Base-by-base conservation (phyloP, 2,329 filamentous ascomycete genomes). In the Thelonectria olida region DNA sequence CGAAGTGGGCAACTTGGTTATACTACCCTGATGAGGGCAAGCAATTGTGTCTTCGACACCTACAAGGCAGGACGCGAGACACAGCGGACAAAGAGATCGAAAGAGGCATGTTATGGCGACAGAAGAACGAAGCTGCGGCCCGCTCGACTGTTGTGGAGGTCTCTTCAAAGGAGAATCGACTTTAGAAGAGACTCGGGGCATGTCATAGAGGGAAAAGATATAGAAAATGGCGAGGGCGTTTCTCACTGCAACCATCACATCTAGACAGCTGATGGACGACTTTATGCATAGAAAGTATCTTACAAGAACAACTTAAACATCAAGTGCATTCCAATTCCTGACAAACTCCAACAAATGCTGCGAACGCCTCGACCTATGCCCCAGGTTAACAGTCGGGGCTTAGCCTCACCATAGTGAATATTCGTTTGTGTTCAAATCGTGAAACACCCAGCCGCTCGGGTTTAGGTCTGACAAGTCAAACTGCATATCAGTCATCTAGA, bases 1-100 rank as follows among this genome's bases (percentile, higher is more conserved):
- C 63, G 2, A 81, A 81, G 61, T 87, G 84, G 84, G 84, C 82
- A 0, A 84, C 79, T 31, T 87, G 84, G 84, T 73, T 86, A 17
- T 86, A 84, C 63, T 84, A 84, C 34, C 84, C 84, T 0, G 77
- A 79, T 2, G 73, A 81, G 3, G 84, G 82, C 1, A 78, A 70
- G 53, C 65, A 70, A 45, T 63, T 83, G 5, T 86, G 84, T 49
- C 61, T 87, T 45, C 74, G 79, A 44, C 84, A 87, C 61, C 74
- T 86, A 0, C 78, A 85, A 39, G 84, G 84, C 0, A 75, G 84
- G 15, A 84, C 79, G 0, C 85, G 83, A 81, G 75, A 78, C 48
- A 84, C 83, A 0, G 68, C 52, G 1, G 60, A 62, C 1, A 36
- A 64, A 5, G 64, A 72, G 19, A 61, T 63, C 2, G 56, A 63